phyloP scores from a whole-genome alignment of 202 grass and related monocot genomes.

The Cymbopogon flexuosus region DNA sequence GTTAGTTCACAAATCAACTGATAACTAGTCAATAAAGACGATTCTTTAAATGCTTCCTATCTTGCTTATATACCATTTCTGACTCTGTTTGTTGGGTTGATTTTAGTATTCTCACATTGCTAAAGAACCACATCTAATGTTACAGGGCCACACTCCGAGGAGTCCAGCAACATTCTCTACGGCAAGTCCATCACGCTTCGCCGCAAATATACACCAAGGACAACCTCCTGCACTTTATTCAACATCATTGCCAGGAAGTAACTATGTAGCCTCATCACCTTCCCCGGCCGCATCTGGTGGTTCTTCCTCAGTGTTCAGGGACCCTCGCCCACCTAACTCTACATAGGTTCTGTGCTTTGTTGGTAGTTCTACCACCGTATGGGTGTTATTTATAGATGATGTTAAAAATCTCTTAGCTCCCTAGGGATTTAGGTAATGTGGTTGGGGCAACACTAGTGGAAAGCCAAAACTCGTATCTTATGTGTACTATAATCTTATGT shows the following conservation, averaged over 20 bases:
- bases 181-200: conserved; percentile 59
- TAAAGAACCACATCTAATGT: conserved; percentile 13
- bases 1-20: not conserved
- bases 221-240: conserved; percentile 38
- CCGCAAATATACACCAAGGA: conserved; percentile 44
- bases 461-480: not conserved
- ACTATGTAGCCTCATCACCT: conserved; percentile 61
- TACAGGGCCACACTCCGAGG: conserved; percentile 49
- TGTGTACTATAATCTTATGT: not conserved
- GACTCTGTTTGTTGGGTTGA: not conserved
- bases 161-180: conserved; percentile 42
- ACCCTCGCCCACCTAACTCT: conserved; percentile 48
- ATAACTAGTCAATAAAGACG: not conserved
- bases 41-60: not conserved
- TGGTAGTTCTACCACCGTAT: not conserved
- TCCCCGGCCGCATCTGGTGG: conserved; percentile 79
- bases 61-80: not conserved
- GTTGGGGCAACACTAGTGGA: not conserved
- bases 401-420: not conserved
- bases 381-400: not conserved
- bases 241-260: conserved; percentile 42
- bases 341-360: conserved; percentile 14
- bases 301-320: conserved; percentile 59
- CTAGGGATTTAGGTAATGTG: not conserved
- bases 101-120: not conserved